A percentile compares a stretch with the other conserved stretches of the same genome.
These are phyloP conservation scores for Flaveria bidentis DNA, from an alignment of 129 eudicot species.

Conservation along the genomic window DNA sequence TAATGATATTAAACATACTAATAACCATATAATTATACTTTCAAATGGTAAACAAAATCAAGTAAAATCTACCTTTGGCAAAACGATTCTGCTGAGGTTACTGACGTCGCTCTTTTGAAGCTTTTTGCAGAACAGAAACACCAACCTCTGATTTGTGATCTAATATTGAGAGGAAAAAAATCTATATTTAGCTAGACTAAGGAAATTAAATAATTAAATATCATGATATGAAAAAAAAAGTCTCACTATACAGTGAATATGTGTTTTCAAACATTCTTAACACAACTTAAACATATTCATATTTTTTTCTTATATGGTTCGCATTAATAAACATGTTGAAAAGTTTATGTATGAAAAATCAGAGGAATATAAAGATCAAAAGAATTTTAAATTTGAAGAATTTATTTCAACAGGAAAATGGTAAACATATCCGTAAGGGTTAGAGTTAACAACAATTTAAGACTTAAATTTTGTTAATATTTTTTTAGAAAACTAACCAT, in stretches of 20 bases:
- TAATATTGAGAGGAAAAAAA: conserved; percentile 23
- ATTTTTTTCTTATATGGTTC: not conserved
- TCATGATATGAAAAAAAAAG: not conserved
- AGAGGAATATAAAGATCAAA: not conserved
- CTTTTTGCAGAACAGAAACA: conserved; percentile 70
- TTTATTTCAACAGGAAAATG: not conserved
- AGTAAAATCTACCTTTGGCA: conserved; percentile 72
- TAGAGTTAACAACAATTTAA: not conserved
- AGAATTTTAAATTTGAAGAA: not conserved
- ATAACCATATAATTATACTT: conserved; percentile 16
- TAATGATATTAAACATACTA: not conserved
- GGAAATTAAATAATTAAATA: not conserved
- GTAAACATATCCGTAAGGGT: not conserved
- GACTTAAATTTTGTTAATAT: not conserved
- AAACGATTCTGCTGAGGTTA: conserved; percentile 58
- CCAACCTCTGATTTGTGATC: conserved; percentile 46
- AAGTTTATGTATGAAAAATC: too few relatives aligned
- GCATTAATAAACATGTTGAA: not conserved
- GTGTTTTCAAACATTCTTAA: not conserved
- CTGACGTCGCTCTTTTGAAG: conserved; percentile 78
- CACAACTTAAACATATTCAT: not conserved
- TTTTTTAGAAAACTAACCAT: not conserved
- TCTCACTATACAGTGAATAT: not conserved
- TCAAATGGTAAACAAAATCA: not conserved
- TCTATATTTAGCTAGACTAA: not conserved